phyloP scores from a whole-genome alignment of 768 basidiomycete genomes.

The Vararia minispora region DNA sequence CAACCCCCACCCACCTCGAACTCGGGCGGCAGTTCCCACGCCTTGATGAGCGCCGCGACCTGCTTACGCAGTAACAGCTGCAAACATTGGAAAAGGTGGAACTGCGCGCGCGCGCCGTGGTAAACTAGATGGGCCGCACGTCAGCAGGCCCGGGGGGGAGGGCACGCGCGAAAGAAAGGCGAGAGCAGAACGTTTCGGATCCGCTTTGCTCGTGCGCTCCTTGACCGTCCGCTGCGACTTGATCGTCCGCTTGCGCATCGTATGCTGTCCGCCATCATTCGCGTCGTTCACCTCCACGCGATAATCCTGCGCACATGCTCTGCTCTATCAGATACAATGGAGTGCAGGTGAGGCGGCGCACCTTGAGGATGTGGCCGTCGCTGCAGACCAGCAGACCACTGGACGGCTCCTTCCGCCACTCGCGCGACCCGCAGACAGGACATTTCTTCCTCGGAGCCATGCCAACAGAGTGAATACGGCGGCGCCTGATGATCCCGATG shows the following conservation, averaged over 20 bases:
- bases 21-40: slow-evolving; percentile 69
- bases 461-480: background rate
- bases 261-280: slow-evolving; percentile 51
- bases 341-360: slow-evolving; percentile 19
- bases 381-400: slow-evolving; percentile 78
- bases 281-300: slow-evolving; percentile 68
- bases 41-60: slow-evolving; percentile 39
- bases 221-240: slow-evolving; percentile 48
- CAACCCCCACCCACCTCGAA: slow-evolving; percentile 52
- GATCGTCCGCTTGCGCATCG: slow-evolving; percentile 52
- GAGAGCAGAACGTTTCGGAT: slow-evolving; percentile 45
- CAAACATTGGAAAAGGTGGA: slow-evolving; percentile 73
- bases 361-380: slow-evolving; percentile 88
- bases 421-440: slow-evolving; percentile 67
- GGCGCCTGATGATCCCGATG: background rate
- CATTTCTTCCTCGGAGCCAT: slow-evolving; percentile 64
- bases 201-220: slow-evolving; percentile 35
- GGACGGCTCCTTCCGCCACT: slow-evolving; percentile 80
- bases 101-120: slow-evolving; percentile 68
- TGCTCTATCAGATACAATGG: background rate
- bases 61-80: slow-evolving; percentile 78
- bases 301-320: slow-evolving; percentile 46
- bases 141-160: background rate
- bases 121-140: slow-evolving; percentile 44
- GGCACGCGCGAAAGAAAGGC: background rate